These are phyloP conservation scores for Zhuliangozyma blackwelliae DNA, from an alignment of 1,139 yeast genomes.

Conservation along the genomic window DNA sequence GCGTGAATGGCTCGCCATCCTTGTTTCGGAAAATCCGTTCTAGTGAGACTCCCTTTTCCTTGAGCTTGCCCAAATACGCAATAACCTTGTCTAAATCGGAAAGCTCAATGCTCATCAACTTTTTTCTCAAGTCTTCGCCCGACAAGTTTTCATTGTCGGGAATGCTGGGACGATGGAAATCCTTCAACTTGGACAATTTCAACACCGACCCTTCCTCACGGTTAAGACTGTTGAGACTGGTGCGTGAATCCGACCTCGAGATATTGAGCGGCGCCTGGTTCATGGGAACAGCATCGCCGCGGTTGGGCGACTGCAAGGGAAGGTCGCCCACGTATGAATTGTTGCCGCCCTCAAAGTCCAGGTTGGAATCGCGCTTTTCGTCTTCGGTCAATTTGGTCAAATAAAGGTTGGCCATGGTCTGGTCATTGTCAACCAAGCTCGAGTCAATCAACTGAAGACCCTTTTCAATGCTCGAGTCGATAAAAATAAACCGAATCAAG, in stretches of 20 bases:
- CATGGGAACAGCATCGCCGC: slow-evolving; percentile 11
- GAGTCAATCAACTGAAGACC: slow-evolving; percentile 53
- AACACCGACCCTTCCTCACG: slow-evolving; percentile 41
- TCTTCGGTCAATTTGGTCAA: slow-evolving; percentile 12
- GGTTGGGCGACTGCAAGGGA: slow-evolving; percentile 1
- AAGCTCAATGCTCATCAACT: slow-evolving; percentile 40
- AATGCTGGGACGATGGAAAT: slow-evolving; percentile 18
- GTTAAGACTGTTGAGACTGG: slow-evolving; percentile 31
- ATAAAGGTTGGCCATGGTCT: slow-evolving; percentile 9
- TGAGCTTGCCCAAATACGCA: slow-evolving; percentile 45
- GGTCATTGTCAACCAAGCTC: slow-evolving; percentile 21
- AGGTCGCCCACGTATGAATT: slow-evolving; percentile 1
- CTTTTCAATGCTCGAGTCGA: slow-evolving; percentile 67
- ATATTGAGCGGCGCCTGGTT: slow-evolving; percentile 23
- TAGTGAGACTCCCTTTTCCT: slow-evolving; percentile 48
- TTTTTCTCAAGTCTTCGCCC: slow-evolving; percentile 52
- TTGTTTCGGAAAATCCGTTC: slow-evolving; percentile 38
- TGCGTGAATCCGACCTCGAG: slow-evolving; percentile 34
- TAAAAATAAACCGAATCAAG: slow-evolving; percentile 58
- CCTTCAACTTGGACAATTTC: slow-evolving; percentile 29
- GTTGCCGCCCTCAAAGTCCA: slow-evolving; percentile 1
- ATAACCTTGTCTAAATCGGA: slow-evolving; percentile 53
- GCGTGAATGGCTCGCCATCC: not conserved
- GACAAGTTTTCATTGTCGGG: slow-evolving; percentile 24
- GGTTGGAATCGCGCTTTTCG: slow-evolving; percentile 6